These are phyloP conservation scores for Arthrobotrys musiformis DNA, from an alignment of 2,329 filamentous ascomycete species.

Conservation along the genomic window DNA sequence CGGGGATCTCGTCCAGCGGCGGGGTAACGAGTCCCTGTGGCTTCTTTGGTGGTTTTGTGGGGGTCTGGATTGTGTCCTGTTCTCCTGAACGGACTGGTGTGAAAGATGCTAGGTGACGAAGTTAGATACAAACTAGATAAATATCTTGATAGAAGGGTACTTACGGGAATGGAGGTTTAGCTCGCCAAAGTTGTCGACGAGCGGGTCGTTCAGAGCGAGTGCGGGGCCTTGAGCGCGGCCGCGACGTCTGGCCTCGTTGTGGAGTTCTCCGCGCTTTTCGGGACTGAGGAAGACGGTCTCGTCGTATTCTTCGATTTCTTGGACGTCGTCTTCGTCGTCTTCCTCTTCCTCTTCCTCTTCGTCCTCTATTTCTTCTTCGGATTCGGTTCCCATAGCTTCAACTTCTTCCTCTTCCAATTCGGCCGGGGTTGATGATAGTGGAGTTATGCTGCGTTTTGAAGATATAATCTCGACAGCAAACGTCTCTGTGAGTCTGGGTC, in stretches of 20 bases:
- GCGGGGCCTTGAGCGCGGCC: slow-evolving; percentile 12
- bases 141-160: not conserved
- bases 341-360: not conserved
- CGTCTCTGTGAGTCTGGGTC: not conserved
- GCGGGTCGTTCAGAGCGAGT: not conserved
- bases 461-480: slow-evolving; percentile 20
- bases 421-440: not conserved
- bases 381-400: not conserved
- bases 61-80: not conserved
- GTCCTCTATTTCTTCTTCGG: not conserved
- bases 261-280: slow-evolving; percentile 33
- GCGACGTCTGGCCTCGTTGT: slow-evolving; percentile 29
- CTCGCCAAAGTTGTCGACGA: not conserved
- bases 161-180: slow-evolving; percentile 23
- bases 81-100: not conserved
- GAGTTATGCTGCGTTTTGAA: not conserved
- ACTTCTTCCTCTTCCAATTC: not conserved
- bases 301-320: slow-evolving; percentile 30
- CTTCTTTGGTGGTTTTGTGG: not conserved
- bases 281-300: slow-evolving; percentile 35
- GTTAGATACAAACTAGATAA: not conserved
- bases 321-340: not conserved
- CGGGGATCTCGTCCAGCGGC: not conserved
- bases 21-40: not conserved
- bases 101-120: not conserved